Percentiles rank a stretch among this genome's conserved stretches.
phyloP scores from a whole-genome alignment of 371 early-diverging fungal genomes.

The Rhizopus arrhizus region DNA sequence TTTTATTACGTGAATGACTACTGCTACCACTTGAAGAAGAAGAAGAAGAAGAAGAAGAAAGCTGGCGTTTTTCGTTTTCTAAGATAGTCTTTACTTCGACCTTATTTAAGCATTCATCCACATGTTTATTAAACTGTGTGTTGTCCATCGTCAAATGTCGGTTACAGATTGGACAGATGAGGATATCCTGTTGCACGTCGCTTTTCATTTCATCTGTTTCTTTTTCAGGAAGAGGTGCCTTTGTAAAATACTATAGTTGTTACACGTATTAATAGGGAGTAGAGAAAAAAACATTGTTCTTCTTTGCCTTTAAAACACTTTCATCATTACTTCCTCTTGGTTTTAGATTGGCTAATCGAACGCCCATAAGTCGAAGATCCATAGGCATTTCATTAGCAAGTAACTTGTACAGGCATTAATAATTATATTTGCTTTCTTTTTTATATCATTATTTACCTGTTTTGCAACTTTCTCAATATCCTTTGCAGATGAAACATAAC shows the following conservation, averaged over 20 bases:
- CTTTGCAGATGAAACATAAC: constrained; percentile 30
- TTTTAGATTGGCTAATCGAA: constrained; percentile 39
- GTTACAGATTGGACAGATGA: constrained; percentile 47
- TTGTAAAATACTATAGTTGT: constrained; percentile 22
- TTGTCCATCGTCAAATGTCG: constrained; percentile 31
- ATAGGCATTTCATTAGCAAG: constrained; percentile 43
- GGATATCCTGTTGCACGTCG: neutral
- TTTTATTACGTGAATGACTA: neutral
- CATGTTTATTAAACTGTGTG: constrained; percentile 36
- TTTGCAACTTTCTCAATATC: constrained; percentile 46
- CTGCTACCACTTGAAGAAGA: neutral
- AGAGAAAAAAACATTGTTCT: neutral
- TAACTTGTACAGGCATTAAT: neutral
- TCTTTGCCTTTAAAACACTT: constrained; percentile 39
- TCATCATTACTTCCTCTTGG: constrained; percentile 29
- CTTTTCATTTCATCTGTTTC: neutral
- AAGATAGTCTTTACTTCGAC: constrained; percentile 34
- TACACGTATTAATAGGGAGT: neutral
- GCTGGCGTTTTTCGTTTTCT: constrained; percentile 4
- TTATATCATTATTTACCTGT: constrained; percentile 22
- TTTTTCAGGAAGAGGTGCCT: constrained; percentile 6
- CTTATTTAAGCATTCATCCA: constrained; percentile 47
- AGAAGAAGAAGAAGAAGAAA: neutral
- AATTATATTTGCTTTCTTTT: neutral
- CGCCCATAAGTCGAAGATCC: constrained; percentile 48